These are phyloP conservation scores for Phytophthora multivora DNA, from an alignment of 352 stramenopile species.

Conservation along the genomic window DNA sequence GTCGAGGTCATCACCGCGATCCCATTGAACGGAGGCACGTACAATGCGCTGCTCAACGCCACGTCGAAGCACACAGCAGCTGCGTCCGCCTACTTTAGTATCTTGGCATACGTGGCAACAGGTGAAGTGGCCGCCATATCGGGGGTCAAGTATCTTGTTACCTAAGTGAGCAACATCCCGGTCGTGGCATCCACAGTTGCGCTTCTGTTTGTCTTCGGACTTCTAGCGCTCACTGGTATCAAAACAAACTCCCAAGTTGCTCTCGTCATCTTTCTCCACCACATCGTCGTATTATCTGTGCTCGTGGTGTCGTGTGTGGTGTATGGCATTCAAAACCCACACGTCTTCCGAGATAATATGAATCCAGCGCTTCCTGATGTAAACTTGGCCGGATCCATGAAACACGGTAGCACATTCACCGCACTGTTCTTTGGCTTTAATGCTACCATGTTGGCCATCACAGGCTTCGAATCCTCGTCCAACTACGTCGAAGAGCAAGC, in stretches of 20 bases:
- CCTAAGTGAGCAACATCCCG: conserved; percentile 55
- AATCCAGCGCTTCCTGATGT: conserved; percentile 55
- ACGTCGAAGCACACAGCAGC: conserved; percentile 88
- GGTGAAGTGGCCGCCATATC: conserved; percentile 74
- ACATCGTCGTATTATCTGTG: conserved; percentile 68
- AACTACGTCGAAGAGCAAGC: conserved; percentile 90
- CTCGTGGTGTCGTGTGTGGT: conserved; percentile 55
- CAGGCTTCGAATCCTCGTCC: conserved; percentile 86
- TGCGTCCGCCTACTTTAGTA: conserved; percentile 77
- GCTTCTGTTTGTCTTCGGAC: conserved; percentile 77
- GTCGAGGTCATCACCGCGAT: conserved; percentile 88
- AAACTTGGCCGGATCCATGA: conserved; percentile 50
- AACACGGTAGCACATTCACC: conserved; percentile 46
- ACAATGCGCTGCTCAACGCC: conserved; percentile 91
- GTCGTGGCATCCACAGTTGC: conserved; percentile 42
- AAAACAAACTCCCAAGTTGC: conserved; percentile 79
- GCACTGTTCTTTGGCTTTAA: conserved; percentile 77
- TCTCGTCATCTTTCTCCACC: conserved; percentile 82
- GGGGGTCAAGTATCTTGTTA: conserved; percentile 81
- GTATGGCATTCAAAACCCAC: conserved; percentile 58
- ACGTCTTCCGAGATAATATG: conserved; percentile 72
- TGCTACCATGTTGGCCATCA: conserved; percentile 87
- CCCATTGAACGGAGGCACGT: conserved; percentile 89
- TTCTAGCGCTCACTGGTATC: conserved; percentile 77
- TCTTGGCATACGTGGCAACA: conserved; percentile 91